These are phyloP conservation scores for Candida andamanensis DNA, from an alignment of 805 yeast species.

Conservation along the genomic window DNA sequence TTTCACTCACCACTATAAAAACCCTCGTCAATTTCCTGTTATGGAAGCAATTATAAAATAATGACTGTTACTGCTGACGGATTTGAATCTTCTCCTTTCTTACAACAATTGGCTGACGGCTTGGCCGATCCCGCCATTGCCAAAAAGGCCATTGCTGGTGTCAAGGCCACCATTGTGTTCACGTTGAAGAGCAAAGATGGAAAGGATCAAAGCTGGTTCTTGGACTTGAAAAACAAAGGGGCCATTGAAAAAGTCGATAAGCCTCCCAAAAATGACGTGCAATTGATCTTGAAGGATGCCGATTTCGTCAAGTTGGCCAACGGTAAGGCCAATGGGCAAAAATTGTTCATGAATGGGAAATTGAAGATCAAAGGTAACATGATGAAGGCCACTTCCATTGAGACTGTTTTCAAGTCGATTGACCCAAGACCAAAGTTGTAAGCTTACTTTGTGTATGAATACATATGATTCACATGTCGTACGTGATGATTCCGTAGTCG, in stretches of 20 bases:
- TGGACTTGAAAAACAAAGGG: conserved; percentile 65
- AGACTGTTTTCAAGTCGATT: conserved; percentile 53
- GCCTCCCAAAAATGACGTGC: conserved; percentile 56
- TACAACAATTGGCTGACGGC: conserved; percentile 35
- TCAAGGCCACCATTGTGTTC: conserved; percentile 61
- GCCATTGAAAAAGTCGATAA: conserved; percentile 35
- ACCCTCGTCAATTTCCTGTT: conserved; percentile 2
- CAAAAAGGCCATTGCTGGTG: conserved; percentile 39
- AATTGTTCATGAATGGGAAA: conserved; percentile 77
- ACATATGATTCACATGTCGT: not conserved
- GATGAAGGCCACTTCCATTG: conserved; percentile 82
- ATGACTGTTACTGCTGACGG: conserved; percentile 32
- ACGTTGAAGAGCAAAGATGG: conserved; percentile 61
- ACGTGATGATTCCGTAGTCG: conserved; percentile 6
- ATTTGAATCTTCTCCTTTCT: conserved; percentile 40
- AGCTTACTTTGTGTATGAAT: conserved; percentile 1
- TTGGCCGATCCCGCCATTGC: conserved; percentile 30
- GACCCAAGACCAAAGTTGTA: conserved; percentile 43
- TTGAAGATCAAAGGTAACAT: conserved; percentile 85
- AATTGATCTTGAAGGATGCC: conserved; percentile 57
- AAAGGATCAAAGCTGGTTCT: conserved; percentile 56
- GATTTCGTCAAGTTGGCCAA: conserved; percentile 66
- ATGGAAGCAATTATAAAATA: conserved; percentile 2
- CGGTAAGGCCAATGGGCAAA: conserved; percentile 83
- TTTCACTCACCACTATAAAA: conserved; percentile 3